Evolutionary conservation across 192 early-diverging fungal species (phyloP), one percentile per base, ranked within the genome.

Genomic region (Entomortierella beljakovae): DNA sequence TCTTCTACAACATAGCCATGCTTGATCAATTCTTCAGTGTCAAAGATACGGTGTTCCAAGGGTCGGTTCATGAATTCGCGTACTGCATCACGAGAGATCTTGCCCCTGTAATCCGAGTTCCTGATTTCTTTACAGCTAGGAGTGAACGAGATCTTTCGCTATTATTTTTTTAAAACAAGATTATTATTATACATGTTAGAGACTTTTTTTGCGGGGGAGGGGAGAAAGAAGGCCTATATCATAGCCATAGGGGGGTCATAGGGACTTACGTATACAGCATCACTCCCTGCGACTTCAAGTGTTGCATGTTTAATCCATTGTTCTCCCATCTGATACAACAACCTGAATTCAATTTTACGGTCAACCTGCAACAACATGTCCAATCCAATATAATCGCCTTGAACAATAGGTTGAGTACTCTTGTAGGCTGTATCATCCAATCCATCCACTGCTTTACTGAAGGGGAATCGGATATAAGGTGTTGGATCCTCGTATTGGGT

Each of bases 331-430:
- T 79, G 75, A 50, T 68, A 60, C 38, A 79, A 40, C 20, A 79
- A 16, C 11, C 62, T 57, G 62, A 43, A 79, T 46, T 79, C 75
- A n/a, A 79, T 58, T 29, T 70, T 79, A 32, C 68, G 66, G 10
- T 79, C 53, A 32, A 89, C 82, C 16, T 72, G 68, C 29, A 87
- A 65, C 35, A 89, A 43, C 69, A 89, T 69, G 71, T 89, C 88
- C 38, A 89, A 52, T 22, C 88, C 86, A 77, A 89, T 84, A 55
- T 86, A 89, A 46, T 89, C 88, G 11, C 80, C 84, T 31, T 59
- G 56, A 7, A 53, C 65, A 43, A 87, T 87, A 26, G 77, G 83
- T 77, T 64, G 55, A 16, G 56, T 63, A 23, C 71, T 68, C 56
- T 79, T 86, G 80, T 86, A 89, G 0, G 81, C 74, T 1, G 86